Base-by-base conservation (phyloP, 176 grass and related monocot species). In the Aegilops speltoides region DNA sequence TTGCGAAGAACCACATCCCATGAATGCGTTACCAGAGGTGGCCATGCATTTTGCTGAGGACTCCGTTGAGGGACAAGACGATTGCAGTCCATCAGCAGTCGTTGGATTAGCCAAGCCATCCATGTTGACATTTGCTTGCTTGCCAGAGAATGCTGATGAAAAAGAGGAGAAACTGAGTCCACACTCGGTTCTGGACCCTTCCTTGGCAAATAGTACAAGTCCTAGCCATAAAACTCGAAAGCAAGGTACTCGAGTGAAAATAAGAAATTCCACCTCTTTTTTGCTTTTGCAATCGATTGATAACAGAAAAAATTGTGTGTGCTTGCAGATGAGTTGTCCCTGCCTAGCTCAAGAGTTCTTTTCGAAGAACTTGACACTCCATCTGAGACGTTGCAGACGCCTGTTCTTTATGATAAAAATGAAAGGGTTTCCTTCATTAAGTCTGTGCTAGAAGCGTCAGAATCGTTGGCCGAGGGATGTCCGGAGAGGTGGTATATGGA, bases 281-380 rank as follows among this genome's bases (percentile, higher is more conserved):
- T 25, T 32, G 70, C 23, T 70, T 76, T 10, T 68, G 43, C 70
- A 75, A 68, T 31, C 15, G 24, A 65, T 56, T 77, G 14, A 62
- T 92, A 64, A 85, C 40, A 33, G 6, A 34, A 85, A 34, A 84
- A 60, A 16, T 75, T 81, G 17, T 70, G 50, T 80, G 59, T 59
- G 12, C 60, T 83, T 92, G 80, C 92, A 97, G 95, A 93, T 83
- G 88, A 92, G 67, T 76, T 92, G 41, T 73, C 86, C 59, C 88
- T 81, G 73, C 88, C 89, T 83, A 77, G 19, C 66, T 85, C 92
- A 73, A 87, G 74, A 86, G 50, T 82, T 85, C 65, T 74, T 59
- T 92, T 97, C 54, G 85, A 89, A 91, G 95, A 97, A 57, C 36
- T 64, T 65, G 84, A 84, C 5, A 79, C 69, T 48, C 83, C 83